These are phyloP conservation scores for Isatis tinctoria DNA, from an alignment of 345 rosid species.

Conservation along the genomic window DNA sequence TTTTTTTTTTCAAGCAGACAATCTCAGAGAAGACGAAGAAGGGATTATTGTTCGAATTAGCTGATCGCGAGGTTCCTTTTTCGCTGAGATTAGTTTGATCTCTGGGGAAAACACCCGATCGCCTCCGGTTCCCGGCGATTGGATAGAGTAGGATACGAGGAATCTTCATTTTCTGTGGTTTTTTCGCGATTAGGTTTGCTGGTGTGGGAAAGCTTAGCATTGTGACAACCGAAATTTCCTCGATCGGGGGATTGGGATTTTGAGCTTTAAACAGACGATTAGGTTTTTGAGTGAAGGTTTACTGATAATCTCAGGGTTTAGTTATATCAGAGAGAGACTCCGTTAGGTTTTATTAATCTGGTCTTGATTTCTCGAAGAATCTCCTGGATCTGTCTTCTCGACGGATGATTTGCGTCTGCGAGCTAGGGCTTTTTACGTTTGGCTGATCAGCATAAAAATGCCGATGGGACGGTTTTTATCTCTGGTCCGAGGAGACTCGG, in stretches of 20 bases:
- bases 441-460: constrained; percentile 46
- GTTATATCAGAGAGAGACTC: constrained; percentile 12
- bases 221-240: not conserved
- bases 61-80: constrained; percentile 23
- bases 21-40: constrained; percentile 15
- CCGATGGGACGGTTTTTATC: constrained; percentile 95
- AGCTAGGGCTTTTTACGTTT: constrained; percentile 40
- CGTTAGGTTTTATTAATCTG: not conserved
- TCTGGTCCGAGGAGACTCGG: constrained; percentile 62
- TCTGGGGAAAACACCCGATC: constrained; percentile 15
- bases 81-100: constrained; percentile 23
- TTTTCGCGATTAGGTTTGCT: constrained; percentile 23
- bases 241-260: constrained; percentile 8
- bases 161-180: not conserved
- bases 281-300: constrained; percentile 33
- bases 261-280: constrained; percentile 8
- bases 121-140: constrained; percentile 12
- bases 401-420: constrained; percentile 23
- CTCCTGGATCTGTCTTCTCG: constrained; percentile 24
- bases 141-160: constrained; percentile 17
- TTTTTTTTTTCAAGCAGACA: not conserved
- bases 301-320: constrained; percentile 27
- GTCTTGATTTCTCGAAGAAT: not conserved
- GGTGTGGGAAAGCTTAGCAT: constrained; percentile 19
- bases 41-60: constrained; percentile 10